Conservation (phyloP, 768 basidiomycete species). For the Antrodiella citrinella region DNA sequence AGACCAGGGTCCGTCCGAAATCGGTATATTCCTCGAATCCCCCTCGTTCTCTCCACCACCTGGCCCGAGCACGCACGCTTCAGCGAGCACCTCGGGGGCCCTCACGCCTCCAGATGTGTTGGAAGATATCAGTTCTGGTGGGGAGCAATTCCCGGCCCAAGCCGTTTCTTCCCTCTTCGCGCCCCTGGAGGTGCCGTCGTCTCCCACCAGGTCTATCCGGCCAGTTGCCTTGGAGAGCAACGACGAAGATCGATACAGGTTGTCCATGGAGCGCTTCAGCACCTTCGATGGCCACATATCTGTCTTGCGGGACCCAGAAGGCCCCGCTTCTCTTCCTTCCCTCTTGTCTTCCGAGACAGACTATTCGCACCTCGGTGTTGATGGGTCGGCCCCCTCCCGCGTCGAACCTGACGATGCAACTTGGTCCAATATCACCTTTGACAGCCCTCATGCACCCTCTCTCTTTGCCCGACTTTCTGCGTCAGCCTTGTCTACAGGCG, state of each 20-base stretch:
- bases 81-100: not conserved
- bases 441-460: too few species aligned
- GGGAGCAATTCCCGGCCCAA: too few species aligned
- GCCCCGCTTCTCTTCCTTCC: not conserved
- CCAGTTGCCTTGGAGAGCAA: not conserved
- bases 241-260: not conserved
- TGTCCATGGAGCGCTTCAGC: not conserved
- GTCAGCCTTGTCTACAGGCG: too few species aligned
- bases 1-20: not conserved
- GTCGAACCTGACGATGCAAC: too few species aligned
- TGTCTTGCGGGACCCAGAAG: not conserved
- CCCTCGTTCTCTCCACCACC: too few species aligned
- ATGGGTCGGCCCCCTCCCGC: too few species aligned
- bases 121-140: not conserved
- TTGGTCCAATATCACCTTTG: too few species aligned
- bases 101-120: not conserved
- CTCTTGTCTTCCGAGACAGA: too few species aligned
- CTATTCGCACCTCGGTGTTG: too few species aligned
- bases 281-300: not conserved
- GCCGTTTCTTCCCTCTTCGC: not conserved
- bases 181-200: not conserved
- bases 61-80: not conserved
- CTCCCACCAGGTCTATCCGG: not conserved
- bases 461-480: too few species aligned
- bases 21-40: not conserved